phyloP scores from a whole-genome alignment of 805 yeast species.

The Pichia cephalocereana region DNA sequence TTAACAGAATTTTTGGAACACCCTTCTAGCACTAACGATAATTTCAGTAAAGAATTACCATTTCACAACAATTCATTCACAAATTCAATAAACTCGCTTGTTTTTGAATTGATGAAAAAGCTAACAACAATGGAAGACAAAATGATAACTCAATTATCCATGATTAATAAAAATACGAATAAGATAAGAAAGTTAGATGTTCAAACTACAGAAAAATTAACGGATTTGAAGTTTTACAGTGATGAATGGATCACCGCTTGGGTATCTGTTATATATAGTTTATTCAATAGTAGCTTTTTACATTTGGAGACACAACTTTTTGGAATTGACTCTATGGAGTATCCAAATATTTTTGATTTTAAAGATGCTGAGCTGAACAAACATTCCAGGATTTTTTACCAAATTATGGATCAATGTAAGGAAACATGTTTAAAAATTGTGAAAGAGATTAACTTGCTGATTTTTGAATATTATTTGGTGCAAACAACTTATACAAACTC shows the following conservation, averaged over 20 bases:
- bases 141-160: neutral
- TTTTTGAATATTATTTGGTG: constrained; percentile 22
- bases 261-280: constrained; percentile 22
- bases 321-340: constrained; percentile 17
- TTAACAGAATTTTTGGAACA: constrained; percentile 4
- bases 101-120: constrained; percentile 15
- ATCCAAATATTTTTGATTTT: constrained; percentile 16
- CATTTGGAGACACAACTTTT: constrained; percentile 19
- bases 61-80: constrained; percentile 1
- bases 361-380: constrained; percentile 16
- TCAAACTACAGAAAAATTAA: constrained; percentile 8
- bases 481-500: constrained; percentile 10
- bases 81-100: constrained; percentile 15
- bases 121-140: constrained; percentile 7
- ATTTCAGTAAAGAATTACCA: constrained; percentile 3
- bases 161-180: constrained; percentile 6
- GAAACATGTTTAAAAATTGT: constrained; percentile 17
- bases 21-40: neutral
- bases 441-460: constrained; percentile 18
- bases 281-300: constrained; percentile 19
- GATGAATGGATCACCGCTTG: constrained; percentile 21
- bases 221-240: constrained; percentile 7
- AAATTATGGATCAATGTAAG: constrained; percentile 17
- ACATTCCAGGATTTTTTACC: constrained; percentile 14
- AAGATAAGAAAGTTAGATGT: constrained; percentile 6